Conservation (phyloP, 2,329 filamentous ascomycete species). For the Hypoxylon sp. region DNA sequence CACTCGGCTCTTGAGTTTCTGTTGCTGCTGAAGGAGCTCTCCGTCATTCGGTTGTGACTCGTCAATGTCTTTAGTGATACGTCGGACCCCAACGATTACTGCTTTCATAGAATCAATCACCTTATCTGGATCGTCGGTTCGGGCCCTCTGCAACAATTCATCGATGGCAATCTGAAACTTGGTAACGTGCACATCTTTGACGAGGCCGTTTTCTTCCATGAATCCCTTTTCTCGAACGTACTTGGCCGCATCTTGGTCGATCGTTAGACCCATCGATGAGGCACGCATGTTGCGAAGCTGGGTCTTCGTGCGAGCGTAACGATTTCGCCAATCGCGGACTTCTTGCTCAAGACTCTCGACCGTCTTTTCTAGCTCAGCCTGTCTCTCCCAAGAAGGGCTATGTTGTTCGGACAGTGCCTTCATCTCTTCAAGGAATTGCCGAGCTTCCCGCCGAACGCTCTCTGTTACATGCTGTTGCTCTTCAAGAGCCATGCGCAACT, state of each 20-base stretch:
- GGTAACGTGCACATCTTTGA: conserved; percentile 93
- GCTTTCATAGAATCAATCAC: conserved; percentile 89
- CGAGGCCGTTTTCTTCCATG: conserved; percentile 78
- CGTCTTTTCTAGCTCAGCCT: conserved; percentile 81
- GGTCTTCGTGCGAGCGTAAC: conserved; percentile 89
- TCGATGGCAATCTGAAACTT: conserved; percentile 96
- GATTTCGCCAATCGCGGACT: conserved; percentile 89
- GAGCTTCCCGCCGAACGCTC: conserved; percentile 87
- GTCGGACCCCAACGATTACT: conserved; percentile 85
- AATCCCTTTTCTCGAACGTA: conserved; percentile 77
- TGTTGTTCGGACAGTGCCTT: conserved; percentile 85
- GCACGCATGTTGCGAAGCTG: conserved; percentile 86
- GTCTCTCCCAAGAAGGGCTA: conserved; percentile 82
- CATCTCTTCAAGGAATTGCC: conserved; percentile 91
- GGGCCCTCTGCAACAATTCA: conserved; percentile 84
- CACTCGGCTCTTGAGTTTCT: conserved; percentile 83
- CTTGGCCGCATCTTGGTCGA: conserved; percentile 78
- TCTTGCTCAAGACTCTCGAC: conserved; percentile 85
- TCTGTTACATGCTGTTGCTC: conserved; percentile 88
- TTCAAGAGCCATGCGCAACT: conserved; percentile 73
- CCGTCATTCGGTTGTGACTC: conserved; percentile 69
- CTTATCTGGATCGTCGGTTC: conserved; percentile 78
- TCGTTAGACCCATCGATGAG: conserved; percentile 80
- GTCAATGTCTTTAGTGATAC: conserved; percentile 86
- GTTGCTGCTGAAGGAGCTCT: conserved; percentile 69